phyloP scores from a whole-genome alignment of 768 basidiomycete species.

The Boletus insuetus region DNA sequence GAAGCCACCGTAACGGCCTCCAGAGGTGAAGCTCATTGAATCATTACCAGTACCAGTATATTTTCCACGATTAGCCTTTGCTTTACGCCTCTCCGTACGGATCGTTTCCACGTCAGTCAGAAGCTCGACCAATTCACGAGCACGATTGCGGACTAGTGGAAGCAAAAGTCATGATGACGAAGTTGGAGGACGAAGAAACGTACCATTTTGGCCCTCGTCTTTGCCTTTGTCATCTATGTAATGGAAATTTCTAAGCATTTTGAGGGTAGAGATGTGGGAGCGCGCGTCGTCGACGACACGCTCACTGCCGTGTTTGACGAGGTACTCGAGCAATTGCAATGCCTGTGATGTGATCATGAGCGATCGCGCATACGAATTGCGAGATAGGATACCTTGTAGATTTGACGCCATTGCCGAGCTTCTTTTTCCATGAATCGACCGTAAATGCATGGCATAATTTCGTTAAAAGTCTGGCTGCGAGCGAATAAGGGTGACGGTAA shows the following conservation, averaged over 20 bases:
- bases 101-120: constrained; percentile 90
- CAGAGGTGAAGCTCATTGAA: constrained; percentile 58
- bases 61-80: constrained; percentile 87
- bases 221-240: constrained; percentile 99
- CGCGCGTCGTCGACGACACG: constrained; percentile 97
- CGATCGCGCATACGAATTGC: background rate
- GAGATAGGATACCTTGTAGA: constrained; percentile 76
- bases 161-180: background rate
- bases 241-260: constrained; percentile 97
- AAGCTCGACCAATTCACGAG: constrained; percentile 89
- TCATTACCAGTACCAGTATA: constrained; percentile 88
- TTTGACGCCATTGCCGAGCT: constrained; percentile 96
- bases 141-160: constrained; percentile 83
- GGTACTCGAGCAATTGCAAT: constrained; percentile 89
- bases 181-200: constrained; percentile 3
- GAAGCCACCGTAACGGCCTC: constrained; percentile 68
- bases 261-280: constrained; percentile 90
- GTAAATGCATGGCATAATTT: constrained; percentile 98
- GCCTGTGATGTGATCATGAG: constrained; percentile 47
- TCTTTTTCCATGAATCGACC: constrained; percentile 97
- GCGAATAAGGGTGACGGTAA: constrained; percentile 6
- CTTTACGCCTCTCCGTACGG: constrained; percentile 84
- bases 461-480: constrained; percentile 92
- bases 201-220: constrained; percentile 96
- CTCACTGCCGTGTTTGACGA: constrained; percentile 96